Conservation (phyloP, 2,329 filamentous ascomycete species). For the Cordyceps cateniannulata region DNA sequence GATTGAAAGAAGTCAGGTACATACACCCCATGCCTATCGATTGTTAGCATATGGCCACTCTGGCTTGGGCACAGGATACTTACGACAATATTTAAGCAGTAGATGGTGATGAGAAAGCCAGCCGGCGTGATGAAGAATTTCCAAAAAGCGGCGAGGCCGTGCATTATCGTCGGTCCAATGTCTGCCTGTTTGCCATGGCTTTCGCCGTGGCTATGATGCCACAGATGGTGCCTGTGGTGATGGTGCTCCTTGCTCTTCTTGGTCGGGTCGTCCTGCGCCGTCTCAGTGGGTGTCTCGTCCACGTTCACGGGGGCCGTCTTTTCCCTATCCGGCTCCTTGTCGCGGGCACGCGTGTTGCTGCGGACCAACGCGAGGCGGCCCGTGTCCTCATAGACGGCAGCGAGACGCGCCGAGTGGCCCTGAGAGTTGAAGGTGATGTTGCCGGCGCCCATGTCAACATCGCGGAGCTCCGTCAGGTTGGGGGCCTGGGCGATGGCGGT, state of each 20-base stretch:
- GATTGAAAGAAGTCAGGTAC: slow-evolving; percentile 7
- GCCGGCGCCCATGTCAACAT: slow-evolving; percentile 20
- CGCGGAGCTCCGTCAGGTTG: slow-evolving; percentile 23
- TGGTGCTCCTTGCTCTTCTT: neutral
- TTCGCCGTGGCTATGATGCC: slow-evolving; percentile 16
- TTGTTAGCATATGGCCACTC: neutral
- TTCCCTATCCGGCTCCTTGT: neutral
- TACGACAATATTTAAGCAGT: slow-evolving; percentile 25
- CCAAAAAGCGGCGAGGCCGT: slow-evolving; percentile 23
- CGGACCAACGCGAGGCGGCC: slow-evolving; percentile 20
- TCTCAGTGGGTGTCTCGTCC: neutral
- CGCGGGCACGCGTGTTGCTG: slow-evolving; percentile 10
- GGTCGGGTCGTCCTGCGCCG: neutral
- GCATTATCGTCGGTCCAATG: slow-evolving; percentile 18
- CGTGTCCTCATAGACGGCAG: slow-evolving; percentile 19
- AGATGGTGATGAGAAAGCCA: slow-evolving; percentile 24
- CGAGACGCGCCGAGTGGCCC: slow-evolving; percentile 23
- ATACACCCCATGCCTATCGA: slow-evolving; percentile 20
- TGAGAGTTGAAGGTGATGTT: slow-evolving; percentile 24
- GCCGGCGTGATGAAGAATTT: slow-evolving; percentile 23
- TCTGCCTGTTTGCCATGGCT: slow-evolving; percentile 18
- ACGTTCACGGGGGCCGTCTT: neutral
- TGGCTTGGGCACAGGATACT: neutral
- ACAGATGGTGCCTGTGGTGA: slow-evolving; percentile 13
- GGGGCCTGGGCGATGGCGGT: slow-evolving; percentile 25